These are phyloP conservation scores for Pterocarpus santalinus DNA, from an alignment of 306 rosid genomes.

Conservation along the genomic window DNA sequence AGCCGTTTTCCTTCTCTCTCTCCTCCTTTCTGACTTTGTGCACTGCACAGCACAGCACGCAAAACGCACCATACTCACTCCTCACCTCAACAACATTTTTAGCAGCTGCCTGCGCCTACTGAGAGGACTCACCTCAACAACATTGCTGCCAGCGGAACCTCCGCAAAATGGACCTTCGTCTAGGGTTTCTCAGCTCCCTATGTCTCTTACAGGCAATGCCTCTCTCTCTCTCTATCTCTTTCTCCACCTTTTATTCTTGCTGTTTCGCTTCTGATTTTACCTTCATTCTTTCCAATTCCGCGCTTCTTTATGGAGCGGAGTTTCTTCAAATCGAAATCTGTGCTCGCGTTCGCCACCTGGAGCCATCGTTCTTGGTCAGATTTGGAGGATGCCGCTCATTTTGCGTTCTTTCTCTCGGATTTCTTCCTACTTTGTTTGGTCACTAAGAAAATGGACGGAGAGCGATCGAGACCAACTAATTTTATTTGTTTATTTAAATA, in stretches of 20 bases:
- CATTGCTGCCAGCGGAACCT: background rate
- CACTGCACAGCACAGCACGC: background rate
- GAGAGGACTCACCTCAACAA: background rate
- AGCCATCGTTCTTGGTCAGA: background rate
- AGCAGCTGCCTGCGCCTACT: background rate
- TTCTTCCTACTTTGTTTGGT: background rate
- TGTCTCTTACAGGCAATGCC: constrained; percentile 71
- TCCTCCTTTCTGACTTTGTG: background rate
- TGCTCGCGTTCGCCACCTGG: background rate
- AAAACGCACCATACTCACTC: background rate
- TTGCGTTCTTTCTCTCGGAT: background rate
- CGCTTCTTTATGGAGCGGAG: background rate
- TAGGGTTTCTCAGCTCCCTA: constrained; percentile 48
- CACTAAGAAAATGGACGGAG: background rate
- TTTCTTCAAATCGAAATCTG: constrained; percentile 24
- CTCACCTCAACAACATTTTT: background rate
- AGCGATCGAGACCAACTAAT: background rate
- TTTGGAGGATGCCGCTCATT: background rate
- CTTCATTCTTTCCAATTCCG: background rate
- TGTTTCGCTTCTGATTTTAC: background rate
- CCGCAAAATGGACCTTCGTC: constrained; percentile 58
- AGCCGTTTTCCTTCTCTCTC: constrained; percentile 48
- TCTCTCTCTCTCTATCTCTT: constrained; percentile 37
- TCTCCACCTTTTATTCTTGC: background rate
- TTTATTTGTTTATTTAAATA: background rate